These are phyloP conservation scores for Silene noctiflora DNA, from an alignment of 179 eudicot species.

Conservation along the genomic window DNA sequence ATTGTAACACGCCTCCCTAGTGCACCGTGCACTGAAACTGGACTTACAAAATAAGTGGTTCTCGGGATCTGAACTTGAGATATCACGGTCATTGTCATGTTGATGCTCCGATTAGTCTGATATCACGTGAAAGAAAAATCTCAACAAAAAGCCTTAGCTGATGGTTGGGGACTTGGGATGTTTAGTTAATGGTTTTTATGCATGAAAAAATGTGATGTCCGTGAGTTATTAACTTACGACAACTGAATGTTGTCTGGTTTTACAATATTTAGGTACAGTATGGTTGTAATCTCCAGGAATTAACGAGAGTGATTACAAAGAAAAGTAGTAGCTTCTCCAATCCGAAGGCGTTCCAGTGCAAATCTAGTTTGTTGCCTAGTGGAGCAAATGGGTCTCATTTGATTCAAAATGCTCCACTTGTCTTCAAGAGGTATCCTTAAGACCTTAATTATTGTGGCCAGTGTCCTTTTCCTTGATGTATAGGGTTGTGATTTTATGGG, in stretches of 20 bases:
- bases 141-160: no score
- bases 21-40: no score
- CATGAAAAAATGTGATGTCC: not conserved
- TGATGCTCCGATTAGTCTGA: not conserved
- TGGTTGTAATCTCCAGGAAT: constrained; percentile 44
- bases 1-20: no score
- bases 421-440: constrained; percentile 48
- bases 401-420: constrained; percentile 40
- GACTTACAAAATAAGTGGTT: no score
- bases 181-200: no score
- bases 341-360: constrained; percentile 45
- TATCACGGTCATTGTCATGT: no score
- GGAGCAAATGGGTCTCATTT: constrained; percentile 44
- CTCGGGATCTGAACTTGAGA: no score
- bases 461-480: not conserved
- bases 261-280: constrained; percentile 43
- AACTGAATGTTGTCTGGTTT: constrained; percentile 12
- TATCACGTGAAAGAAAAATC: not conserved
- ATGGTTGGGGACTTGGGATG: no score
- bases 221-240: not conserved
- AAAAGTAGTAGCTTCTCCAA: constrained; percentile 29
- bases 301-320: constrained; percentile 27
- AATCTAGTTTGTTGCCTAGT: constrained; percentile 45
- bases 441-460: not conserved
- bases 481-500: not conserved